These are phyloP conservation scores for Mycena belliarum DNA, from an alignment of 768 basidiomycete species.

Conservation along the genomic window DNA sequence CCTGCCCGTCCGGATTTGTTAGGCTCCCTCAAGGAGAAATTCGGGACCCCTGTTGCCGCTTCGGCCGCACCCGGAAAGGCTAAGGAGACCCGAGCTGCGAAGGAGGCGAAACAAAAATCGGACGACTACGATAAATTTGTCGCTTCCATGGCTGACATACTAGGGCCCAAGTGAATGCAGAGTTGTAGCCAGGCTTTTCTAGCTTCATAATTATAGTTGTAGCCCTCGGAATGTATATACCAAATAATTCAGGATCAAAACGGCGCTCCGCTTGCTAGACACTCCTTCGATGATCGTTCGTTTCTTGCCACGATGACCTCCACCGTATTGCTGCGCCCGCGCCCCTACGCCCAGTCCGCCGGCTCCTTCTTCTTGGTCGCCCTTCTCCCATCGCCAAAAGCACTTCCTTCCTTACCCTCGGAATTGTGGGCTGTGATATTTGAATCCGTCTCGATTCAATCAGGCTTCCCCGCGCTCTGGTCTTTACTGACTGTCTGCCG, in stretches of 20 bases:
- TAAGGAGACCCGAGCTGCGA: conserved; percentile 28
- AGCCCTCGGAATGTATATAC: background rate
- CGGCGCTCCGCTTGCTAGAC: background rate
- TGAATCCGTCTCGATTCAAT: conserved; percentile 29
- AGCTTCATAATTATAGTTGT: no score
- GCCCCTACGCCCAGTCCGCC: conserved; percentile 61
- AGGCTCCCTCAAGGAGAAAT: conserved; percentile 57
- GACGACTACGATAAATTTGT: conserved; percentile 79
- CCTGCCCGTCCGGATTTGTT: conserved; percentile 67
- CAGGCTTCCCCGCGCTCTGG: conserved; percentile 28
- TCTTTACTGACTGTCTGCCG: conserved; percentile 46
- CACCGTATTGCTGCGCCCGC: conserved; percentile 60
- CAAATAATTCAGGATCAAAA: background rate
- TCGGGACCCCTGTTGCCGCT: conserved; percentile 44
- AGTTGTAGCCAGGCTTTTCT: no score
- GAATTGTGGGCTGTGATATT: conserved; percentile 76
- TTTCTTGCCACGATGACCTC: conserved; percentile 15
- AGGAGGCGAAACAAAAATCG: conserved; percentile 44
- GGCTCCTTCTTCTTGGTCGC: conserved; percentile 69
- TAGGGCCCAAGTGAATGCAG: conserved; percentile 34
- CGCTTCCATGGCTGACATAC: conserved; percentile 72
- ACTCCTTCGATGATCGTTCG: background rate
- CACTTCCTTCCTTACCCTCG: conserved; percentile 56
- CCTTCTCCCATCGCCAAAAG: conserved; percentile 57
- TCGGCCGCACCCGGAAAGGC: conserved; percentile 16